Evolutionary conservation across 2,329 filamentous ascomycete species (phyloP).

Genomic region (Dothistroma septosporum): DNA sequence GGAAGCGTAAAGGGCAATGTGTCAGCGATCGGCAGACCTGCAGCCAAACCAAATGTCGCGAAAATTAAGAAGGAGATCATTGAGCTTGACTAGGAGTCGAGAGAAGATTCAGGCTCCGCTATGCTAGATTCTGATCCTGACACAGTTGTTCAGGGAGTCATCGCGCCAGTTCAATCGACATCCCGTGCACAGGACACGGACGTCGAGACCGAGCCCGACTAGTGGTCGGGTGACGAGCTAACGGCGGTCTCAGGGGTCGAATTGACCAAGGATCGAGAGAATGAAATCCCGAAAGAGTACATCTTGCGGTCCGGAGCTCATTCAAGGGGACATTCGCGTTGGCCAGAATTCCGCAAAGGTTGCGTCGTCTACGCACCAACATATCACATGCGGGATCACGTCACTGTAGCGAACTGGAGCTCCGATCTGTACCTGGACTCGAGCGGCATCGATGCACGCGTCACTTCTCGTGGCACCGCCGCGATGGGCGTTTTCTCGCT

Average conservation of each 20-base stretch:
- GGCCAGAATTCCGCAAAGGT: background rate
- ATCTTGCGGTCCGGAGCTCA: background rate
- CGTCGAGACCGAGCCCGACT: background rate
- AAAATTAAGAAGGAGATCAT: slow-evolving; percentile 27
- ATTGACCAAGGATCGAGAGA: background rate
- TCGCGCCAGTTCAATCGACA: background rate
- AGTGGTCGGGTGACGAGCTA: background rate
- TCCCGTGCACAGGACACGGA: background rate
- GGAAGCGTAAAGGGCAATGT: background rate
- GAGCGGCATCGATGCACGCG: background rate
- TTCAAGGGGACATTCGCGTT: background rate
- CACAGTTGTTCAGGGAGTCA: too few relatives aligned
- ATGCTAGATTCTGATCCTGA: too few relatives aligned
- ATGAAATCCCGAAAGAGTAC: background rate
- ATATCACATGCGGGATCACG: background rate
- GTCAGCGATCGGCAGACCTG: background rate
- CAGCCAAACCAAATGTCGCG: background rate
- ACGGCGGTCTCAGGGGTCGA: background rate
- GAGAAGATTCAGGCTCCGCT: background rate
- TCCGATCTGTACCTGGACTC: background rate
- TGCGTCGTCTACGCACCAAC: background rate
- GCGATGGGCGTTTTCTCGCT: background rate
- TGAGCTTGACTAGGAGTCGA: slow-evolving; percentile 26
- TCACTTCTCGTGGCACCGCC: background rate
- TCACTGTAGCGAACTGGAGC: background rate